Percentiles rank a stretch among this genome's conserved stretches.
Conservation (phyloP, 257 asterid species). For the Plantago ovata region DNA sequence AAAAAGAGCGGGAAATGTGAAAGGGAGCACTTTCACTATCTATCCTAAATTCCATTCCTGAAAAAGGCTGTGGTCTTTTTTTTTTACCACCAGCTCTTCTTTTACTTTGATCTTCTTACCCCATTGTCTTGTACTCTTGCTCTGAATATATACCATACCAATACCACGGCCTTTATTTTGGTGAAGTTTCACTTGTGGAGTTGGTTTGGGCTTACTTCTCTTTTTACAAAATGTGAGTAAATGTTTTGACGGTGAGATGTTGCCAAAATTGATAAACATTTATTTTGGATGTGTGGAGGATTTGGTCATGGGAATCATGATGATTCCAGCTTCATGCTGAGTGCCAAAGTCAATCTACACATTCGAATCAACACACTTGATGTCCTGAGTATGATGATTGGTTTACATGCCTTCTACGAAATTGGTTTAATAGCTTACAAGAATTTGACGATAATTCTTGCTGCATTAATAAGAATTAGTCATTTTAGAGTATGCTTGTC, state of each 20-base stretch:
- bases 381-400: constrained; percentile 69
- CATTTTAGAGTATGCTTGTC: too few relatives aligned
- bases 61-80: too few relatives aligned
- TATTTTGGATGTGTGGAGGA: constrained; percentile 32
- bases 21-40: too few relatives aligned
- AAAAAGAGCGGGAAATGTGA: too few relatives aligned
- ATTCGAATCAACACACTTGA: constrained; percentile 57
- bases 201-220: background rate
- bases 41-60: too few relatives aligned
- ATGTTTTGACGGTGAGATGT: background rate
- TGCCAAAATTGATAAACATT: background rate
- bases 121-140: too few relatives aligned
- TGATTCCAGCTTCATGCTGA: constrained; percentile 47
- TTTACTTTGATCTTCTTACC: too few relatives aligned
- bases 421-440: too few relatives aligned
- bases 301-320: constrained; percentile 70
- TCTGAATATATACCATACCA: too few relatives aligned
- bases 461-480: background rate
- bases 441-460: constrained; percentile 39
- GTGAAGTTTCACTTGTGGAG: background rate
- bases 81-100: too few relatives aligned
- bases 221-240: background rate
- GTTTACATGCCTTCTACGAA: too few relatives aligned
- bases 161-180: too few relatives aligned
- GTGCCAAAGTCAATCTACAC: constrained; percentile 35